These are phyloP conservation scores for Cladophialophora psammophila DNA, from an alignment of 2,329 filamentous ascomycete species.

Conservation along the genomic window DNA sequence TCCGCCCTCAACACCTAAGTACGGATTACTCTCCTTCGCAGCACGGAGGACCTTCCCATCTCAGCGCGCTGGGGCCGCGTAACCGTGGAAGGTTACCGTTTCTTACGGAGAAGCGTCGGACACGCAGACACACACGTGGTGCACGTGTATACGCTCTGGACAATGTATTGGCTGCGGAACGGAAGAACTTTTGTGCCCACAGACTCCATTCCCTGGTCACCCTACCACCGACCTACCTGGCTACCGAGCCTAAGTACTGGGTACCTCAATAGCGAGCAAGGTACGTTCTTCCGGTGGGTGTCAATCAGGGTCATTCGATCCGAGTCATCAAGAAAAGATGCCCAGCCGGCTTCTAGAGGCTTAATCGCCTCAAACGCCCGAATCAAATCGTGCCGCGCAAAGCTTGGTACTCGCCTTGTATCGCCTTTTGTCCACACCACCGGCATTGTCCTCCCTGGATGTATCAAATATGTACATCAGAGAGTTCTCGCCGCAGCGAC, in stretches of 20 bases:
- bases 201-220: background rate
- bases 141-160: background rate
- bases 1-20: background rate
- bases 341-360: background rate
- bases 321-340: background rate
- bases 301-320: too few species aligned
- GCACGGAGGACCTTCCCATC: conserved; percentile 1
- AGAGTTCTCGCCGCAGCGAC: background rate
- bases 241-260: background rate
- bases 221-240: background rate
- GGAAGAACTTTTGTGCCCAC: conserved; percentile 1
- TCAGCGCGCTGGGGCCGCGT: background rate
- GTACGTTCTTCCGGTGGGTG: background rate
- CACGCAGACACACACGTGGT: too few species aligned
- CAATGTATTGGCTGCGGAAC: conserved; percentile 3
- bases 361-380: conserved; percentile 19
- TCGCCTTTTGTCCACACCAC: background rate
- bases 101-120: background rate
- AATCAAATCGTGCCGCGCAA: conserved; percentile 6
- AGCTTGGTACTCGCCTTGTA: conserved; percentile 28
- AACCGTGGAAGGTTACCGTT: background rate
- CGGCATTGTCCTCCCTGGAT: background rate
- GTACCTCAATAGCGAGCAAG: background rate
- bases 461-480: background rate
- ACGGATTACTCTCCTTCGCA: background rate